A percentile compares a stretch with the other conserved stretches of the same genome.
phyloP scores from a whole-genome alignment of 2,329 filamentous ascomycete species.

The Orbilia blumenaviensis region DNA sequence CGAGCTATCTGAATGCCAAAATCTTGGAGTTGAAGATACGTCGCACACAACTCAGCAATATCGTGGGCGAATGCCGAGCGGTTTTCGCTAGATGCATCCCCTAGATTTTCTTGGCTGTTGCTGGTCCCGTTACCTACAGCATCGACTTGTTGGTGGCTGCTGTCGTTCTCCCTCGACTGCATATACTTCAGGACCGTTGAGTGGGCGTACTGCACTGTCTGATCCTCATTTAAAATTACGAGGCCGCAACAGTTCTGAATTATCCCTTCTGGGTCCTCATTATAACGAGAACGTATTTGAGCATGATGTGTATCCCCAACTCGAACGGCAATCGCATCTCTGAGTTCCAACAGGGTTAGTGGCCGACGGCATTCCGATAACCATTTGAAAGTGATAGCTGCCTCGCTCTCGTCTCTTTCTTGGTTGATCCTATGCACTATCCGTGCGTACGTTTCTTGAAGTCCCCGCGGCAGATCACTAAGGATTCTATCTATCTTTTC shows the following conservation, averaged over 20 bases:
- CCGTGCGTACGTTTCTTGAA: constrained; percentile 59
- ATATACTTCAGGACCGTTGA: constrained; percentile 28
- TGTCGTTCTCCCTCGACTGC: neutral
- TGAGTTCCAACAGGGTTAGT: constrained; percentile 60
- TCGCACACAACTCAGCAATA: neutral
- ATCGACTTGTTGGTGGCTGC: neutral
- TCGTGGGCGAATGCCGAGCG: too few relatives aligned
- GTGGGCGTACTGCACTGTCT: constrained; percentile 32
- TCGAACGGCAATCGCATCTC: constrained; percentile 60
- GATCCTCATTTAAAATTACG: constrained; percentile 16
- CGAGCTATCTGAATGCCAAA: constrained; percentile 1
- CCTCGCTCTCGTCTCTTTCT: constrained; percentile 54
- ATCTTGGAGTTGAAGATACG: constrained; percentile 17
- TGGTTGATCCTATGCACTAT: constrained; percentile 57
- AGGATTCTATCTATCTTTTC: constrained; percentile 59
- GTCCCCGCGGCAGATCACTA: constrained; percentile 58
- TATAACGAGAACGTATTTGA: constrained; percentile 10
- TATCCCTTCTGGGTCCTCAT: neutral
- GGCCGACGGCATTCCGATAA: constrained; percentile 59
- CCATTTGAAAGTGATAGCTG: constrained; percentile 59
- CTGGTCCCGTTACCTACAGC: neutral
- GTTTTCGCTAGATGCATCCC: too few relatives aligned
- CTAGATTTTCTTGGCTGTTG: too few relatives aligned
- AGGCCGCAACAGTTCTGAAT: constrained; percentile 31
- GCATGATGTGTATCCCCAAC: constrained; percentile 5